Evolutionary conservation across 2,329 filamentous ascomycete genomes (phyloP).

Genomic region (Trichoderma breve): DNA sequence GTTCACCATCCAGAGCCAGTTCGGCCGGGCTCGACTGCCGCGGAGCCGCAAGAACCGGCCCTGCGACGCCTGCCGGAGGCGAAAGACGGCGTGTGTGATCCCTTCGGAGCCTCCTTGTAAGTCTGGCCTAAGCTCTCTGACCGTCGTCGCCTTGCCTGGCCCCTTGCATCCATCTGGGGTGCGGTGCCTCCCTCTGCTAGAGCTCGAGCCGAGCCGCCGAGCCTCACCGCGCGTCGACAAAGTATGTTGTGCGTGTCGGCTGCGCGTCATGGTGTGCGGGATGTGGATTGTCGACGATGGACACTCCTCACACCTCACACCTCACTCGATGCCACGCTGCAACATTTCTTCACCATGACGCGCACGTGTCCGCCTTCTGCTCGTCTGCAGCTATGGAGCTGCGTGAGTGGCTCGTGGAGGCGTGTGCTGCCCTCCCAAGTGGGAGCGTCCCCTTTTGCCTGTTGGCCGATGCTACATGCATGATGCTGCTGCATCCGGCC

Average conservation of each 20-base stretch:
- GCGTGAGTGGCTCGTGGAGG: neutral
- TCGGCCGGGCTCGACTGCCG: conserved; percentile 39
- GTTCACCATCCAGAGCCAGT: conserved; percentile 43
- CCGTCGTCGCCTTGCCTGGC: neutral
- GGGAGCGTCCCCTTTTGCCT: neutral
- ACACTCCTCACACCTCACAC: too few species aligned
- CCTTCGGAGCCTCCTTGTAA: conserved; percentile 44
- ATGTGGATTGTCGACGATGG: neutral
- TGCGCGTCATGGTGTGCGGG: neutral
- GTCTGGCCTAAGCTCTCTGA: conserved; percentile 21
- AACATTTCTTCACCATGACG: neutral
- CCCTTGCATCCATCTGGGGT: neutral
- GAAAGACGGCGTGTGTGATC: conserved; percentile 50
- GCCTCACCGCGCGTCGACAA: conserved; percentile 2
- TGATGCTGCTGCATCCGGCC: neutral
- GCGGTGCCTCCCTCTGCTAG: neutral
- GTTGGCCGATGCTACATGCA: neutral
- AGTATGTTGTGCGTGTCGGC: neutral
- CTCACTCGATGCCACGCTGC: neutral
- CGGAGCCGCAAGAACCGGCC: conserved; percentile 47
- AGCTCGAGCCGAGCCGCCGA: conserved; percentile 2
- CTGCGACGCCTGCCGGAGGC: conserved; percentile 44
- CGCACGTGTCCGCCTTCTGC: neutral
- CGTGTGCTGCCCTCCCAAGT: neutral
- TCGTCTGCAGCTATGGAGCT: conserved; percentile 4